A percentile compares a stretch with the other conserved stretches of the same genome.
Conservation (phyloP, 306 rosid genomes). For the Argentina anserina region DNA sequence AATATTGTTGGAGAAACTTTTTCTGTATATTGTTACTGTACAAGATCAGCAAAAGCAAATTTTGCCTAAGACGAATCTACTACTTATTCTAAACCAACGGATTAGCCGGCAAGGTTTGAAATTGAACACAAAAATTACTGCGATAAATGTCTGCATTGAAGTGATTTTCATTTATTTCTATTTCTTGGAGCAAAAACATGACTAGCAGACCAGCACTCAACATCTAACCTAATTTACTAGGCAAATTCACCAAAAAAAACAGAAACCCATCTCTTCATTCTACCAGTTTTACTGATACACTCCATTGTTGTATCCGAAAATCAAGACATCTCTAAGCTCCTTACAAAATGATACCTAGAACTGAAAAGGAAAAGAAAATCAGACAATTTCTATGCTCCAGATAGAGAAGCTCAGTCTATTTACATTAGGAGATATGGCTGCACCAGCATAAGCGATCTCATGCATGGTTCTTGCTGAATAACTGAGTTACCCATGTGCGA, state of each 20-base stretch:
- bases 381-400: constrained; percentile 31
- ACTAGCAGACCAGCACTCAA: background rate
- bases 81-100: background rate
- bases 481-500: constrained; percentile 25
- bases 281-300: constrained; percentile 14
- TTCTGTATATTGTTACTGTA: background rate
- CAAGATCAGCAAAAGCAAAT: background rate
- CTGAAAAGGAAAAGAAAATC: constrained; percentile 14
- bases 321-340: constrained; percentile 14
- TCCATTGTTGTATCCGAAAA: constrained; percentile 20
- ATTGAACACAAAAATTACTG: background rate
- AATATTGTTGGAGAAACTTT: background rate
- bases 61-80: background rate
- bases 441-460: constrained; percentile 21
- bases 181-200: background rate
- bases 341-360: constrained; percentile 22
- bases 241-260: background rate
- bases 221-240: background rate
- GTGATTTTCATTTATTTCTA: background rate
- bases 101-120: background rate
- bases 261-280: background rate
- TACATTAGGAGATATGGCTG: constrained; percentile 37
- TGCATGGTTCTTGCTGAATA: constrained; percentile 18
- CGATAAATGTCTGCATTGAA: background rate
- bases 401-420: constrained; percentile 57